Base-by-base conservation (phyloP, 2,329 filamentous ascomycete genomes). In the Albifimbria verrucaria region DNA sequence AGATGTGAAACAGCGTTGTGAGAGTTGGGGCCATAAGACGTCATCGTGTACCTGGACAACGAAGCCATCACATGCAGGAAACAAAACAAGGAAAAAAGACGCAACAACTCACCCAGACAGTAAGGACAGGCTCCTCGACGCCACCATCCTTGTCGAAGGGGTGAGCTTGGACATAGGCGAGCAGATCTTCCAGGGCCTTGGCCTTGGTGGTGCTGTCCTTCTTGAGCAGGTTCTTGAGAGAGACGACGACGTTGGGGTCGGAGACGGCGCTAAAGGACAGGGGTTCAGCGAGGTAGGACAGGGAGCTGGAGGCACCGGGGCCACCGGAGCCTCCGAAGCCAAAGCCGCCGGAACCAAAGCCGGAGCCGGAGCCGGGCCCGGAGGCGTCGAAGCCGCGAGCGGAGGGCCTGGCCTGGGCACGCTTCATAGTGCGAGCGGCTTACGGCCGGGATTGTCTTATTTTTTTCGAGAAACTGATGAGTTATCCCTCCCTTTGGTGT, bases 151-250 rank as follows among this genome's bases (percentile, higher is more conserved):
- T 63, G 55, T 78, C 81, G 67, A 68, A 79, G 42, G 70, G 79
- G 68, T 76, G 80, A 12, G 72, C 70, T 58, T 79, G 77, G 39
- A 90, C 76, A 65, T 88, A 81, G 28, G 80, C 69, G 47, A 90
- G 79, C 20, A 99, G 73, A 50, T 97, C 93, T 62, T 97, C 92
- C 24, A 99, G 76, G 0, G 90, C 93, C 69, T 93, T 96, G 7
- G 88, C 81, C 68, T 96, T 96, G 36, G 94, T 99, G 11, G 86
- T 96, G 64, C 87, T 88, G 73, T 97, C 93, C 72, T 94, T 96
- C 74, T 97, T 99, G 49, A 87, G 80, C 3, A 97, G 73, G 62
- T 95, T 96, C 72, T 97, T 96, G 74, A 97, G 90, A n/a, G 87
- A 85, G 15, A 97, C 92, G 36, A 93, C 85, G 36, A 93, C 78